These are phyloP conservation scores for Diaporthe citrichinensis DNA, from an alignment of 2,329 filamentous ascomycete species.

Conservation along the genomic window DNA sequence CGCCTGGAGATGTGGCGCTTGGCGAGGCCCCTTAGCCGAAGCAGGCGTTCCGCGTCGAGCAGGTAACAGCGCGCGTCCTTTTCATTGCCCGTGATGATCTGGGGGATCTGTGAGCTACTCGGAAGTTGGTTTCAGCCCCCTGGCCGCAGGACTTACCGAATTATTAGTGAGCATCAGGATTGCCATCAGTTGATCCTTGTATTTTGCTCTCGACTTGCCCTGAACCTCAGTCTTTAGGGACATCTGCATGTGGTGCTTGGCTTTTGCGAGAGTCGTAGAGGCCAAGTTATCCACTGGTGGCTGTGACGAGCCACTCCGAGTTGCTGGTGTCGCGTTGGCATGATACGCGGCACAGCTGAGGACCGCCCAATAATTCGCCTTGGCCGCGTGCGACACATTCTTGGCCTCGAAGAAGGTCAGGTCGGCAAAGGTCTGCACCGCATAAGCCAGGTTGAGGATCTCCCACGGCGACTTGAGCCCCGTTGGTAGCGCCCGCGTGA, in stretches of 20 bases:
- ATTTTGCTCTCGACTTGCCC: conserved; percentile 8
- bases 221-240: not conserved
- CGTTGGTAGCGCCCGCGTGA: not conserved
- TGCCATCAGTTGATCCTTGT: conserved; percentile 16
- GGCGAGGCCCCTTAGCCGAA: conserved; percentile 4
- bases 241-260: conserved; percentile 18
- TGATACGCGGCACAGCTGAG: conserved; percentile 14
- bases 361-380: conserved; percentile 9
- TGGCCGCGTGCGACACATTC: not conserved
- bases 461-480: conserved; percentile 14
- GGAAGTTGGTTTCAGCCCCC: no score
- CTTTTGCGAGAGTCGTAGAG: not conserved
- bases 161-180: conserved; percentile 16
- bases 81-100: conserved; percentile 19
- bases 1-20: conserved; percentile 15
- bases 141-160: not conserved
- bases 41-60: not conserved
- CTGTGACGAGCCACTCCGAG: not conserved
- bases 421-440: conserved; percentile 11
- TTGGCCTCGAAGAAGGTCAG: conserved; percentile 4
- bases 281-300: not conserved
- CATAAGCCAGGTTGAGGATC: not conserved
- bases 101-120: not conserved
- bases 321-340: not conserved
- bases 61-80: conserved; percentile 5